phyloP scores from a whole-genome alignment of 176 grass and related monocot species.

The Triticum timopheevii region DNA sequence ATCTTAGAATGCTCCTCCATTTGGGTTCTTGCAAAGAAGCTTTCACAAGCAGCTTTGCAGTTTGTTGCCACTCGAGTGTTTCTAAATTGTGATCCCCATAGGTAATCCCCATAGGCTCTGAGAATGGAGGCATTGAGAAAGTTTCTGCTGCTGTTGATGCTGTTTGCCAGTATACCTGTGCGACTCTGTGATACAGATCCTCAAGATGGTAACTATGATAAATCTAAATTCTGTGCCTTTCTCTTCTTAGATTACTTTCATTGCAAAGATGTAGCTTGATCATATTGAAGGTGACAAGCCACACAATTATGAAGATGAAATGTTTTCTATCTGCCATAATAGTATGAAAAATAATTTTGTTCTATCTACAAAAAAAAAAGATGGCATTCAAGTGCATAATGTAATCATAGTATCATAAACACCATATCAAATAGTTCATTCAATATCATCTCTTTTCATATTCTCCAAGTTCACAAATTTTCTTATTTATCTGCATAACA shows the following conservation, averaged over 20 bases:
- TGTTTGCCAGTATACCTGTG: constrained; percentile 26
- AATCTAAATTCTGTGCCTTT: background rate
- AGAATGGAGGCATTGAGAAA: constrained; percentile 32
- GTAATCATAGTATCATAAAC: background rate
- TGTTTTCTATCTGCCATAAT: background rate
- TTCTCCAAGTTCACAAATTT: background rate
- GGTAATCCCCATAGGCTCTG: background rate
- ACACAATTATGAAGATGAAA: constrained; percentile 4
- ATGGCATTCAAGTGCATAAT: background rate
- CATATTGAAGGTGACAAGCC: constrained; percentile 11
- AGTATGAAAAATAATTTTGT: background rate
- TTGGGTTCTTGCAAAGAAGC: background rate
- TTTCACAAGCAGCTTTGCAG: background rate
- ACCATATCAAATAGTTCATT: background rate
- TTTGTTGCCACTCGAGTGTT: background rate
- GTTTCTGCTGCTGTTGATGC: constrained; percentile 31
- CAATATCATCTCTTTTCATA: background rate
- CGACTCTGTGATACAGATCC: constrained; percentile 35
- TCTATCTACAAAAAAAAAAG: background rate
- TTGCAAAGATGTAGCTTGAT: constrained; percentile 24
- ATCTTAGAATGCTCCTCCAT: constrained; percentile 22
- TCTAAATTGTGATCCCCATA: background rate
- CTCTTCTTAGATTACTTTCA: background rate
- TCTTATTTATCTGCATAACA: constrained; percentile 5
- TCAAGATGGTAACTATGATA: constrained; percentile 45